These are phyloP conservation scores for Trichoderma gamsii DNA, from an alignment of 495 filamentous ascomycete genomes.

Conservation along the genomic window DNA sequence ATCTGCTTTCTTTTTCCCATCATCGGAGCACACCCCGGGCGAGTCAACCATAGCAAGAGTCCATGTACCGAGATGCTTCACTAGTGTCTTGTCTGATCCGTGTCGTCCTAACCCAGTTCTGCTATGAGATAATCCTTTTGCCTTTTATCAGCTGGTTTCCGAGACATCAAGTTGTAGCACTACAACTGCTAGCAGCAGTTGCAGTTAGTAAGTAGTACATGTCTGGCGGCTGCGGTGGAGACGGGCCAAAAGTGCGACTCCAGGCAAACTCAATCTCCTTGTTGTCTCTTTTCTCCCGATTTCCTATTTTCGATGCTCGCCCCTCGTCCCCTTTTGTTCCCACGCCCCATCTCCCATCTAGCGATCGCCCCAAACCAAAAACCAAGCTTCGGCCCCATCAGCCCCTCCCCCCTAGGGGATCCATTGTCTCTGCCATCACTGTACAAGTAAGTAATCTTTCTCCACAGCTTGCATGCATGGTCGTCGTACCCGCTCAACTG, in stretches of 20 bases:
- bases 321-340: background rate
- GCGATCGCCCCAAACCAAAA: background rate
- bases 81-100: background rate
- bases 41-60: too few species aligned
- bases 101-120: background rate
- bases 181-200: background rate
- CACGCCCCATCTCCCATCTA: background rate
- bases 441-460: too few species aligned
- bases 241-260: background rate
- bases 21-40: too few species aligned
- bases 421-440: too few species aligned
- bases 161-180: background rate
- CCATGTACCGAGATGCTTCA: background rate
- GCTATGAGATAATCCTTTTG: background rate
- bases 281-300: background rate
- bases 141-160: background rate
- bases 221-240: too few species aligned
- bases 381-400: background rate
- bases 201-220: too few species aligned
- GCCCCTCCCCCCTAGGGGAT: background rate
- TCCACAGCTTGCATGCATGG: too few species aligned
- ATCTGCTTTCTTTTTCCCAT: too few species aligned
- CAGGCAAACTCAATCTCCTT: background rate
- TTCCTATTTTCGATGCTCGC: background rate
- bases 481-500: too few species aligned